A percentile compares a stretch with the other conserved stretches of the same genome.
Conservation (phyloP, 176 grass and related monocot species). For the Areca catechu region DNA sequence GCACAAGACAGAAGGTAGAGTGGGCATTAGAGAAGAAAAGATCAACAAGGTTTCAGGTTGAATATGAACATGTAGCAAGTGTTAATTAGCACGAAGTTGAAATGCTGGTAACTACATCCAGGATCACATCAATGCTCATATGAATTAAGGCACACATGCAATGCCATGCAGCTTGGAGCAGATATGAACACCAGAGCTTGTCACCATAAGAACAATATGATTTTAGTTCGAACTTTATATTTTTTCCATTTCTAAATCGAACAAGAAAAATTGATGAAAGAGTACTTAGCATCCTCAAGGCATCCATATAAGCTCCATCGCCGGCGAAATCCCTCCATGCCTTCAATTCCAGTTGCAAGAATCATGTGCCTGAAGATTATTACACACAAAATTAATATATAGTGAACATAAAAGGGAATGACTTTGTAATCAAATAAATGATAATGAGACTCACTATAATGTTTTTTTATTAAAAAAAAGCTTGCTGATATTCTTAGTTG, state of each 20-base stretch:
- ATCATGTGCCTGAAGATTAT: conserved; percentile 16
- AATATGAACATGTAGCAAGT: conserved; percentile 1
- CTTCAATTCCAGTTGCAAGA: conserved; percentile 22
- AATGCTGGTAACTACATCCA: no score
- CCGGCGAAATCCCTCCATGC: conserved; percentile 24
- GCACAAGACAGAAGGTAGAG: neutral
- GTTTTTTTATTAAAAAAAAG: neutral
- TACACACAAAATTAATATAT: neutral
- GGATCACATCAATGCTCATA: no score
- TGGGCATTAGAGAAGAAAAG: no score
- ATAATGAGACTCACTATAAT: neutral
- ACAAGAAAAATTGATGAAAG: neutral
- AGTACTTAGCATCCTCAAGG: conserved; percentile 19
- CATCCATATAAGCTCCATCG: conserved; percentile 24
- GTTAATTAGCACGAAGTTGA: neutral
- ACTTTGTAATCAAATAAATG: conserved; percentile 1
- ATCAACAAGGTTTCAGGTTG: neutral
- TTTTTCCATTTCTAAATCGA: neutral
- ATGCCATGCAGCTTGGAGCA: no score
- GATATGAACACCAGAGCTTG: no score
- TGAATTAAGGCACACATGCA: no score
- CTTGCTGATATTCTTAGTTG: no score
- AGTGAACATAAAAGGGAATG: neutral
- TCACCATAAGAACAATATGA: no score
- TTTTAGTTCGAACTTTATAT: no score